Percentiles rank a stretch among this genome's conserved stretches.
Evolutionary conservation across 2,329 filamentous ascomycete genomes (phyloP).

Genomic region (Alternaria triticina): DNA sequence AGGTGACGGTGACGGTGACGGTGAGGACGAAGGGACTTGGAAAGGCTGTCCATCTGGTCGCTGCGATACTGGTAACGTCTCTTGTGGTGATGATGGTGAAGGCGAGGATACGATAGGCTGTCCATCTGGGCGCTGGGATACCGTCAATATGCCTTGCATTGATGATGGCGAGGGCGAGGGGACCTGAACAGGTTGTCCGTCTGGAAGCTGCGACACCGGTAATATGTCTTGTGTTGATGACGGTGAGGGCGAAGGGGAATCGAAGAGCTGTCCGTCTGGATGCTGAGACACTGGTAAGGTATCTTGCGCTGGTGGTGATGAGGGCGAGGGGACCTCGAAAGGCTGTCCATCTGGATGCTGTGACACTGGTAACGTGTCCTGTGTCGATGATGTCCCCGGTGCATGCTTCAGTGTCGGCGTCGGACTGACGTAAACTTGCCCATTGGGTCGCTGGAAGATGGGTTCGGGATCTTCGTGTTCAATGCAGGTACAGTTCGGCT

Average conservation of each 20-base stretch:
- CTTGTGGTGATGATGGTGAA: not conserved
- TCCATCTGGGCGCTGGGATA: not conserved
- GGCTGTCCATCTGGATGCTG: not conserved
- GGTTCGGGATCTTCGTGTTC: not conserved
- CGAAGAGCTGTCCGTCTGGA: not conserved
- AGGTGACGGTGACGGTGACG: not conserved
- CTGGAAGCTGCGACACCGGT: not conserved
- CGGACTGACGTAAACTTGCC: not conserved
- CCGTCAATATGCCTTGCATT: not conserved
- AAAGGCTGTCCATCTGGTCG: not conserved
- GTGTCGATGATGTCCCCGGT: not conserved
- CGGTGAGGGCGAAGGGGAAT: not conserved
- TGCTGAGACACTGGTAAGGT: not conserved
- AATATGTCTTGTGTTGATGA: not conserved
- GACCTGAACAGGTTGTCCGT: not conserved
- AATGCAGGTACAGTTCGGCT: not conserved
- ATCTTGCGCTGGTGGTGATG: not conserved
- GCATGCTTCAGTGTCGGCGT: not conserved
- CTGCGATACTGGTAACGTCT: not conserved
- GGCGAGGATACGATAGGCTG: not conserved
- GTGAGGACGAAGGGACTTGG: not conserved
- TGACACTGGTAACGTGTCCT: not conserved
- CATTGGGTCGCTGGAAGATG: not conserved
- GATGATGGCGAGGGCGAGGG: not conserved
- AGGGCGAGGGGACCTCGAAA: not conserved